Conservation (phyloP, 1,284 basidiomycete species). For the Anthracocystis walkeri region DNA sequence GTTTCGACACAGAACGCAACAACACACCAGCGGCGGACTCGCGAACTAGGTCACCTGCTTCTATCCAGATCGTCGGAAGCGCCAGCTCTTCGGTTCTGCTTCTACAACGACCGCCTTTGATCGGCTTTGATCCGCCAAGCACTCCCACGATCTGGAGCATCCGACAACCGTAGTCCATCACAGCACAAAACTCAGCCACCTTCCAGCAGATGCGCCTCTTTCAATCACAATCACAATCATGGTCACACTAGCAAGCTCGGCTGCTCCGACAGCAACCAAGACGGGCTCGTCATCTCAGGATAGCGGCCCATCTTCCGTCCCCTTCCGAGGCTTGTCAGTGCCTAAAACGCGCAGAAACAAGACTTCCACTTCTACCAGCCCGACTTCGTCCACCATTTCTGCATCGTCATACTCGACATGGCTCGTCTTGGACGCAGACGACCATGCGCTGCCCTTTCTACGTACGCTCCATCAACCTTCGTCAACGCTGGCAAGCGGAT, state of each 20-base stretch:
- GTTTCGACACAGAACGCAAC: no score
- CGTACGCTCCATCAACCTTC: conserved; percentile 13
- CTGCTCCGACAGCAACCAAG: conserved; percentile 1
- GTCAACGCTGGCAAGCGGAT: conserved; percentile 2
- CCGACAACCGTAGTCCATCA: neutral
- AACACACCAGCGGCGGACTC: no score
- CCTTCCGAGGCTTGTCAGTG: conserved; percentile 35
- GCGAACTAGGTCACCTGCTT: no score
- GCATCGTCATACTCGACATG: conserved; percentile 24
- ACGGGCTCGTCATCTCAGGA: conserved; percentile 16
- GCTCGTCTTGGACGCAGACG: conserved; percentile 40
- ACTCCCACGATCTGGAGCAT: neutral
- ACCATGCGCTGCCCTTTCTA: conserved; percentile 28
- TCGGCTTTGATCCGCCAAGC: neutral
- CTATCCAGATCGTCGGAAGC: no score
- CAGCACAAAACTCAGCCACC: neutral
- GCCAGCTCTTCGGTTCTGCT: no score
- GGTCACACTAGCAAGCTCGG: conserved; percentile 13
- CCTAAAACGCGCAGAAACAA: conserved; percentile 21
- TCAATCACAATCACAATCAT: conserved; percentile 10
- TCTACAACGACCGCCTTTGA: no score
- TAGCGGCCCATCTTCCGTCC: conserved; percentile 28
- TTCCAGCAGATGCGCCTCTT: conserved; percentile 3
- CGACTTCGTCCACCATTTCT: neutral
- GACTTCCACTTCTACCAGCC: neutral